These are phyloP conservation scores for Dothideomycetes sp. DNA, from an alignment of 2,329 filamentous ascomycete species.

Conservation along the genomic window DNA sequence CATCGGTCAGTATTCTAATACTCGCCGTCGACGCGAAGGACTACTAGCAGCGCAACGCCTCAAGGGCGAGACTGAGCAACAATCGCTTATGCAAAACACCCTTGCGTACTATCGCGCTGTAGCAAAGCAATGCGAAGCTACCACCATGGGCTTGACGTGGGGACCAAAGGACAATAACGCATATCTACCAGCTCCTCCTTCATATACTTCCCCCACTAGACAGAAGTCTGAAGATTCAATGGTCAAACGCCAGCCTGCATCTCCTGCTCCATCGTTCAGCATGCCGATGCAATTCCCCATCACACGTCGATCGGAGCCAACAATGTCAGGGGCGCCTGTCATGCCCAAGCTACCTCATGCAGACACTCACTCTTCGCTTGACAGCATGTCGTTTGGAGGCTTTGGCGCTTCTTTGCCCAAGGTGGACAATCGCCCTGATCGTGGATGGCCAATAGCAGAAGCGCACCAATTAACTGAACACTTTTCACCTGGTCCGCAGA, in stretches of 20 bases:
- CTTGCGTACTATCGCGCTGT: constrained; percentile 31
- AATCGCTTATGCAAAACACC: constrained; percentile 23
- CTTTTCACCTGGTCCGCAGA: too few relatives aligned
- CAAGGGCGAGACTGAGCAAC: constrained; percentile 22
- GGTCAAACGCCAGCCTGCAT: too few relatives aligned
- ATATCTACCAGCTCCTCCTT: constrained; percentile 11
- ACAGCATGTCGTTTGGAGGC: background rate
- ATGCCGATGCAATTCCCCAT: too few relatives aligned
- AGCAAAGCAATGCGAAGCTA: constrained; percentile 27
- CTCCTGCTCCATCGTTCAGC: too few relatives aligned
- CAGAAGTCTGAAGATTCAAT: background rate
- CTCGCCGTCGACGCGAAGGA: constrained; percentile 31
- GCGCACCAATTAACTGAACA: too few relatives aligned
- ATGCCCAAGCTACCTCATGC: background rate
- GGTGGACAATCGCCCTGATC: background rate
- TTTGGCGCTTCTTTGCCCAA: background rate
- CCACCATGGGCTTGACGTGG: constrained; percentile 17
- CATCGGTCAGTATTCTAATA: constrained; percentile 32
- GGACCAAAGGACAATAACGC: constrained; percentile 20
- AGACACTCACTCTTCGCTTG: background rate
- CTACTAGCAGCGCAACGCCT: constrained; percentile 30
- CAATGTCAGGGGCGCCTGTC: background rate
- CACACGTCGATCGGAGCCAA: too few relatives aligned
- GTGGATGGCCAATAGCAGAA: background rate
- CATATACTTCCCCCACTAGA: too few relatives aligned